Percentiles rank a stretch among this genome's conserved stretches.
Evolutionary conservation across 192 early-diverging fungal species (phyloP).

Genomic region (Linnemannia schmuckeri): DNA sequence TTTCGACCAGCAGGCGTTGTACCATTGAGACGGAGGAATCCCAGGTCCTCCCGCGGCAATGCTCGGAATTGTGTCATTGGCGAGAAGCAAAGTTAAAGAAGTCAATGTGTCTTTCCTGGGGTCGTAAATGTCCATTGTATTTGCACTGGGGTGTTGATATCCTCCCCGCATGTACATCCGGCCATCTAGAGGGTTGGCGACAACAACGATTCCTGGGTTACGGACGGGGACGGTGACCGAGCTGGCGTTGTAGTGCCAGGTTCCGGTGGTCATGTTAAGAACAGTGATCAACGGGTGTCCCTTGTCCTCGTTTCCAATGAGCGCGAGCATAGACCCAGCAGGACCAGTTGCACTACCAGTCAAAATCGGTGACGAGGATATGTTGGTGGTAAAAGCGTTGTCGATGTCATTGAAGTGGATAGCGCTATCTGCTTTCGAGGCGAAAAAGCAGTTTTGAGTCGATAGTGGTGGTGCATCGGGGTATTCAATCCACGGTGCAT

Average conservation of each 20-base stretch:
- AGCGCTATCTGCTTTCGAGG: background rate
- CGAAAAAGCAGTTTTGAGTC: background rate
- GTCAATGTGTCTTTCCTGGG: slow-evolving; percentile 16
- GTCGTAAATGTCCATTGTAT: slow-evolving; percentile 37
- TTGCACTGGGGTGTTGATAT: background rate
- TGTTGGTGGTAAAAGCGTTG: background rate
- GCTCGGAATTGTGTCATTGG: background rate
- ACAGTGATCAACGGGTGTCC: slow-evolving; percentile 13
- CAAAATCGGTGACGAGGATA: background rate
- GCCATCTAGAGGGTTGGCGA: slow-evolving; percentile 34
- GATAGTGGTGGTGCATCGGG: slow-evolving; percentile 8
- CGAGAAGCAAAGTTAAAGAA: slow-evolving; percentile 5
- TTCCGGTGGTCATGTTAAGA: slow-evolving; percentile 11
- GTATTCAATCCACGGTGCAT: slow-evolving; percentile 9
- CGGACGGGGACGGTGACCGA: background rate
- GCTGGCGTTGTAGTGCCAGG: slow-evolving; percentile 21
- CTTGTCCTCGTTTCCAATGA: slow-evolving; percentile 21
- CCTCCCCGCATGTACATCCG: slow-evolving; percentile 44
- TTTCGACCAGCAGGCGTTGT: slow-evolving; percentile 15
- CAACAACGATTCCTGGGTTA: background rate
- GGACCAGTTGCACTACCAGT: background rate
- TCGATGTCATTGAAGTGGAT: background rate
- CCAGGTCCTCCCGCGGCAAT: slow-evolving; percentile 13
- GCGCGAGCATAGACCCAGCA: background rate
- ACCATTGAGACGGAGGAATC: slow-evolving; percentile 19